These are phyloP conservation scores for Akanthomyces dipterigenus DNA, from an alignment of 2,329 filamentous ascomycete species.

Conservation along the genomic window DNA sequence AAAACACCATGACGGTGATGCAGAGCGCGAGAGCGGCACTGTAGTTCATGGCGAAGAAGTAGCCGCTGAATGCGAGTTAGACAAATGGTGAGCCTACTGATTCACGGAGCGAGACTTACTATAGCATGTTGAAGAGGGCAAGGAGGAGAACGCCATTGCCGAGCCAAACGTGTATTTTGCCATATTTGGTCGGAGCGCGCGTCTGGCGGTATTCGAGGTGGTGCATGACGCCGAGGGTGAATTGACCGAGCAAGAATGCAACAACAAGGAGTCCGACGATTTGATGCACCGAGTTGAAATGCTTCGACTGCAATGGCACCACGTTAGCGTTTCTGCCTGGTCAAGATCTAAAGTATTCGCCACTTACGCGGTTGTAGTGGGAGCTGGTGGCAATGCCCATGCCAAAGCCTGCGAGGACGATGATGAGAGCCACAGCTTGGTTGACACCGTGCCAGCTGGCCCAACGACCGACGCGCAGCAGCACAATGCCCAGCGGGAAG, in stretches of 20 bases:
- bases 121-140: slow-evolving; percentile 49
- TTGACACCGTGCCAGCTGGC: slow-evolving; percentile 49
- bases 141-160: slow-evolving; percentile 47
- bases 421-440: slow-evolving; percentile 42
- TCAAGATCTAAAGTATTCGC: background rate
- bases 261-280: slow-evolving; percentile 51
- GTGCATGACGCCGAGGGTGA: slow-evolving; percentile 48
- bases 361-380: slow-evolving; percentile 49
- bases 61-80: slow-evolving; percentile 36
- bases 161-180: slow-evolving; percentile 50
- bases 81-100: background rate
- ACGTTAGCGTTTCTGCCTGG: slow-evolving; percentile 12
- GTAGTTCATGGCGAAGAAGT: slow-evolving; percentile 47
- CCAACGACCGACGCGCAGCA: slow-evolving; percentile 44
- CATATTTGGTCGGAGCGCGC: slow-evolving; percentile 40
- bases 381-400: slow-evolving; percentile 47
- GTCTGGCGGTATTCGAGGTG: slow-evolving; percentile 48
- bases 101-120: slow-evolving; percentile 33
- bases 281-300: slow-evolving; percentile 49
- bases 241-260: slow-evolving; percentile 44
- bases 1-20: slow-evolving; percentile 35
- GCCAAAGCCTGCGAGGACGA: slow-evolving; percentile 43
- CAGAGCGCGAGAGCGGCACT: slow-evolving; percentile 22
- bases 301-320: slow-evolving; percentile 36
- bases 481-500: slow-evolving; percentile 48